These are phyloP conservation scores for Trifolium pratense DNA, from an alignment of 306 rosid genomes.

Conservation along the genomic window DNA sequence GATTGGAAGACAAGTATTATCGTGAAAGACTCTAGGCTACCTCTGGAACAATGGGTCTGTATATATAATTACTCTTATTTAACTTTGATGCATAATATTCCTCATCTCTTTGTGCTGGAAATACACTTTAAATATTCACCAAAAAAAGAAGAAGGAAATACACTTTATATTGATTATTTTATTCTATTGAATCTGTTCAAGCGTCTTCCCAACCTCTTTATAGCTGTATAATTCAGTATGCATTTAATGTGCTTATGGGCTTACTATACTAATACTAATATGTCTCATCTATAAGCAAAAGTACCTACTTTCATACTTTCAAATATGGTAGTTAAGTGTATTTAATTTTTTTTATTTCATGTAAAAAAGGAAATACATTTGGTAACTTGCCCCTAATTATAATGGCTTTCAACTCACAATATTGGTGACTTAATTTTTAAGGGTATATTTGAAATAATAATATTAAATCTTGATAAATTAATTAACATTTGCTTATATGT, in stretches of 20 bases:
- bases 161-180: slow-evolving; percentile 25
- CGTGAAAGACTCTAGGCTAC: slow-evolving; percentile 91
- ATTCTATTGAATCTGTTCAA: slow-evolving; percentile 8
- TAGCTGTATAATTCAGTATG: slow-evolving; percentile 8
- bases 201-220: slow-evolving; percentile 21
- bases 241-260: slow-evolving; percentile 21
- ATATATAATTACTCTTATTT: slow-evolving; percentile 39
- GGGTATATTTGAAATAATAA: too few relatives aligned
- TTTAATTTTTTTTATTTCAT: neutral
- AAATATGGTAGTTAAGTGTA: neutral
- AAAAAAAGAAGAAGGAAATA: too few relatives aligned
- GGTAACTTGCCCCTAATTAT: too few relatives aligned
- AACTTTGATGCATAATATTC: slow-evolving; percentile 29
- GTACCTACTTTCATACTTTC: neutral
- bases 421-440: too few relatives aligned
- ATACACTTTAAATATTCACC: too few relatives aligned
- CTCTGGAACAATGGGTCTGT: slow-evolving; percentile 99
- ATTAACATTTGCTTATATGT: neutral
- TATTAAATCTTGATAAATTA: neutral
- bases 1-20: slow-evolving; percentile 91
- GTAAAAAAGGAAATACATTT: neutral
- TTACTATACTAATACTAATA: neutral
- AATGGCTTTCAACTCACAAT: too few relatives aligned
- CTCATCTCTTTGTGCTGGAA: slow-evolving; percentile 32
- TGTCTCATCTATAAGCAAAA: neutral